Evolutionary conservation across 2,329 filamentous ascomycete species (phyloP), one percentile per base, ranked within the genome.

Genomic region (Talaromyces sp.): DNA sequence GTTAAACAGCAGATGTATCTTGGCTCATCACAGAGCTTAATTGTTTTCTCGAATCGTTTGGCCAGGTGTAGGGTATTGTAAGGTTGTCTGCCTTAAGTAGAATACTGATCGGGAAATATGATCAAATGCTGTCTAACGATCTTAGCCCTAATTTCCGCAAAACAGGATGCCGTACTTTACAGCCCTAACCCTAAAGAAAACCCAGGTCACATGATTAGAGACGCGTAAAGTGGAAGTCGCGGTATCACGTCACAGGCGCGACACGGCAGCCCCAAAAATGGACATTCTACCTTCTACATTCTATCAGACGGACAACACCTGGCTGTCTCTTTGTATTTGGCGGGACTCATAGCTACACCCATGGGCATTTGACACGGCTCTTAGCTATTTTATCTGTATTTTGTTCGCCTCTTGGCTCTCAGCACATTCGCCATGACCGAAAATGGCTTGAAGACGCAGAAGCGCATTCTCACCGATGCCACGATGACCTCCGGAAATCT

Each of bases 391-490:
- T 13, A 43, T 45, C 45, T 9, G 33, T 31, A 19, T 39, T 45
- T 45, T 16, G 31, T 45, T 19, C 14, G 31, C 33, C 52, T 59
- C 27, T 39, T n/a, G 49, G 19, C 14, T 49, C 35, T n/a, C 39
- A 27, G 57, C n/a, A 43, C 7, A 39, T 45, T 54, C 65, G 72
- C 37, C 60, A 81, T 81, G 79, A 70, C 76, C 66, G 77, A 80
- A 73, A 75, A 78, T 33, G 70, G 75, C 39, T 58, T 74, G 13
- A 76, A 73, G 64, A 87, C 90, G 63, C 87, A 90, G 78, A 93
- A 93, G 81, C 87, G 90, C 73, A 87, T 90, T 71, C 82, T 92
- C 58, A 87, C 85, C 69, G 90, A 92, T 73, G 82, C 86, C 66
- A 86, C 87, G 66, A 90, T 85, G 72, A 83, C 85, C 69, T 85